Conservation (phyloP, 1,284 basidiomycete species). For the Malassezia cuniculi region DNA sequence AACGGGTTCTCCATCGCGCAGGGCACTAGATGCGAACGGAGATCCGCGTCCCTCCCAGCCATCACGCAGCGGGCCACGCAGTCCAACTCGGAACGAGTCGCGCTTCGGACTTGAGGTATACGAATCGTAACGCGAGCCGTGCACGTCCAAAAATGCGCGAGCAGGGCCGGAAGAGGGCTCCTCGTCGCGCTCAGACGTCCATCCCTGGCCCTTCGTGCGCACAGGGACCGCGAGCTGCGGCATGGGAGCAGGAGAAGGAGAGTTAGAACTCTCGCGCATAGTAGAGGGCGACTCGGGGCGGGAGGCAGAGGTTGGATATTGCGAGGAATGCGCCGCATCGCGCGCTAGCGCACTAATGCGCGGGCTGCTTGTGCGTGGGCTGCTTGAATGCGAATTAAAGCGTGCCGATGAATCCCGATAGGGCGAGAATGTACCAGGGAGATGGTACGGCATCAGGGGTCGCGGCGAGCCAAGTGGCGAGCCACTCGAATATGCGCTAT, state of each 20-base stretch:
- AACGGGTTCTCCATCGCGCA: too few relatives aligned
- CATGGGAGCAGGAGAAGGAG: constrained; percentile 15
- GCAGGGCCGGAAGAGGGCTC: too few relatives aligned
- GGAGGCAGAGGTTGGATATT: constrained; percentile 33
- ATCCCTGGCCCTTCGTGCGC: constrained; percentile 12
- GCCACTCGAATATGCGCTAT: constrained; percentile 17
- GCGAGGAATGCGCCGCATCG: constrained; percentile 23
- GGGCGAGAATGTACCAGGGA: constrained; percentile 31
- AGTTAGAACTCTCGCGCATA: constrained; percentile 14
- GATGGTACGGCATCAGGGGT: constrained; percentile 24
- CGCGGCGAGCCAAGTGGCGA: constrained; percentile 34
- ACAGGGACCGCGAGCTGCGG: constrained; percentile 10
- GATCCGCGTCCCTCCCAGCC: constrained; percentile 32
- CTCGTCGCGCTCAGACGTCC: too few relatives aligned
- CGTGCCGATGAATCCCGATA: constrained; percentile 35
- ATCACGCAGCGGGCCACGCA: too few relatives aligned
- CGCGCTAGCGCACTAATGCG: constrained; percentile 35
- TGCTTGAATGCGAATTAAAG: constrained; percentile 24
- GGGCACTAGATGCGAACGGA: constrained; percentile 35
- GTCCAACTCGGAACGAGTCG: constrained; percentile 16
- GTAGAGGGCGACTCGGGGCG: constrained; percentile 25
- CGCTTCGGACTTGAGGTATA: constrained; percentile 29
- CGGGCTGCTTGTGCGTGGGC: constrained; percentile 21
- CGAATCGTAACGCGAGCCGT: constrained; percentile 25
- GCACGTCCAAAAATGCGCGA: too few relatives aligned